Conservation (phyloP, 2,329 filamentous ascomycete genomes). For the Paecilomyces variotii region DNA sequence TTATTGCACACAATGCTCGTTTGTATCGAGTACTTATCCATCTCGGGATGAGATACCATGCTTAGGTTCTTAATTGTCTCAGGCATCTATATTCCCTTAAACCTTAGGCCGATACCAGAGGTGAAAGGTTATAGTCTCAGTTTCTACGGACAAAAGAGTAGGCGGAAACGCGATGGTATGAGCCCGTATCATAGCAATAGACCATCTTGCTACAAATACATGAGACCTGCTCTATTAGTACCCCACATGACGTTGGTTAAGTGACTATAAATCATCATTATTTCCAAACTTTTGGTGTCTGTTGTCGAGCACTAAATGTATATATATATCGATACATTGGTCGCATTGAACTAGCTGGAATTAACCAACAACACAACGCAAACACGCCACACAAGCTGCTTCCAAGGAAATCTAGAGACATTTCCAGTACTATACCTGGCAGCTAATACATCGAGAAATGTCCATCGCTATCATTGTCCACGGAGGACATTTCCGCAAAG, state of each 20-base stretch:
- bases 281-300: no score
- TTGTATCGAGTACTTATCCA: background rate
- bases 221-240: no score
- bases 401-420: no score
- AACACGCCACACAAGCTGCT: background rate
- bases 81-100: background rate
- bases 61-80: background rate
- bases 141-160: background rate
- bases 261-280: no score
- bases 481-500: background rate
- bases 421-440: background rate
- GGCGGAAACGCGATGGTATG: background rate
- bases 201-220: no score
- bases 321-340: background rate
- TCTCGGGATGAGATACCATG: background rate
- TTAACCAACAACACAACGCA: background rate
- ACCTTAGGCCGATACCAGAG: background rate
- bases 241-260: no score
- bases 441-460: background rate
- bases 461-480: background rate
- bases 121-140: no score
- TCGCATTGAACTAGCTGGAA: background rate
- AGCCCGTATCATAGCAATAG: no score
- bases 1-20: background rate
- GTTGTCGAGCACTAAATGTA: background rate